These are phyloP conservation scores for Huntiella bhutanensis DNA, from an alignment of 2,329 filamentous ascomycete species.

Conservation along the genomic window DNA sequence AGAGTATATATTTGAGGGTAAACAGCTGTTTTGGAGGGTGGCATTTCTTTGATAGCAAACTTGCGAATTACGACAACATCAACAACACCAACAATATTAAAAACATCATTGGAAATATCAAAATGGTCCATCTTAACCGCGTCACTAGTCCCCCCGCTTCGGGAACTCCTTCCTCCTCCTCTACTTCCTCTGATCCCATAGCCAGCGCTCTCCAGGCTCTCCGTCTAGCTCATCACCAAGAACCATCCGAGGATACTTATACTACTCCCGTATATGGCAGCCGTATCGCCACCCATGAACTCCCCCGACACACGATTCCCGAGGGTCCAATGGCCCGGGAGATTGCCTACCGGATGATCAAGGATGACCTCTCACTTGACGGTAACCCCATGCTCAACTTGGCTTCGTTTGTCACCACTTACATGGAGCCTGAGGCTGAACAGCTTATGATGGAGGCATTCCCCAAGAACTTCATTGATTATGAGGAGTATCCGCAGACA, in stretches of 20 bases:
- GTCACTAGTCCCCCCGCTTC: background rate
- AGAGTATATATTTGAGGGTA: no score
- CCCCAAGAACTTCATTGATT: constrained; percentile 89
- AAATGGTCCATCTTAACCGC: constrained; percentile 33
- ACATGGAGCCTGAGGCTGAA: constrained; percentile 94
- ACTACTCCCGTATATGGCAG: constrained; percentile 77
- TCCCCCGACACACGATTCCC: constrained; percentile 73
- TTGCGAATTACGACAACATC: no score
- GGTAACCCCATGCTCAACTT: constrained; percentile 78
- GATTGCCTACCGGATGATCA: constrained; percentile 92
- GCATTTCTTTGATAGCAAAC: no score
- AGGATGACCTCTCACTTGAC: constrained; percentile 80
- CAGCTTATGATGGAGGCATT: constrained; percentile 88
- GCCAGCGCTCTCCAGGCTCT: constrained; percentile 23
- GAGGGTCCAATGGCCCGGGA: constrained; percentile 79
- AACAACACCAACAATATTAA: no score
- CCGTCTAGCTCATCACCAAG: constrained; percentile 27
- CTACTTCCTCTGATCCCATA: constrained; percentile 15
- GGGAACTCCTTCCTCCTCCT: constrained; percentile 11
- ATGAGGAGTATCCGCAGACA: constrained; percentile 65
- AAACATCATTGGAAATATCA: background rate
- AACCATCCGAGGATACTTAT: constrained; percentile 33
- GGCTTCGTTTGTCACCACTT: constrained; percentile 86
- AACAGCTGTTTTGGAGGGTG: no score
- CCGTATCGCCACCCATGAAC: constrained; percentile 58